Evolutionary conservation across 192 early-diverging fungal species (phyloP), one percentile per base, ranked within the genome.

Genomic region (Backusella morwellensis): DNA sequence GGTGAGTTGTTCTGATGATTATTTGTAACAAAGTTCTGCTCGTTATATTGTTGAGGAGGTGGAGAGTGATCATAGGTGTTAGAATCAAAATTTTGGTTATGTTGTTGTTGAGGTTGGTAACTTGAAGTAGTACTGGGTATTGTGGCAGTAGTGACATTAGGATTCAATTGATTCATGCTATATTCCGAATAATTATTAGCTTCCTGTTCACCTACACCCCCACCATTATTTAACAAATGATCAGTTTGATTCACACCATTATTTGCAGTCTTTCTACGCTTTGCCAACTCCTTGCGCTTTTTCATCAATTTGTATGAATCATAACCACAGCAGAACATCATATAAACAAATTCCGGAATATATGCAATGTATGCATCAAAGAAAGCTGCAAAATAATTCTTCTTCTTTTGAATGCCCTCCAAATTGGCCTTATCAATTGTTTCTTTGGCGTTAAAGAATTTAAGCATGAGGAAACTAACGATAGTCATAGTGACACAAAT

Each of bases 361-460:
- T 79, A 83, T 2, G 47, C 41, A n/a, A 83, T 35, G 35, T 77
- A 79, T 67, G 75, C 75, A 74, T 83, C 82, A 2, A 80, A 52
- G 59, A 83, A 71, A 4, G 82, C 82, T 34, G 26, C 29, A 44
- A 69, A 75, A 1, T 56, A 40, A 23, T 35, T 50, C 40, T 75
- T 34, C n/a, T 66, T 66, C 56, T 59, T 74, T 14, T 23, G 15
- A 3, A 23, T 19, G 12, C 26, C 35, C n/a, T 69, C 21, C 4
- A 34, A 11, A 11, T 35, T 15, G 21, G 36, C 38, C 21, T 71
- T 34, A 7, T 42, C 21, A 5, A 29, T 63, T 29, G 21, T 63
- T 14, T 63, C 56, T 63, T 63, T 63, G 26, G 56, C 21, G 17
- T 73, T 68, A 35, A 79, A 79, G 68, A 74, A 79, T 47, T 66